Conservation (phyloP, 1,284 basidiomycete genomes). For the Sphagnurus paluster region DNA sequence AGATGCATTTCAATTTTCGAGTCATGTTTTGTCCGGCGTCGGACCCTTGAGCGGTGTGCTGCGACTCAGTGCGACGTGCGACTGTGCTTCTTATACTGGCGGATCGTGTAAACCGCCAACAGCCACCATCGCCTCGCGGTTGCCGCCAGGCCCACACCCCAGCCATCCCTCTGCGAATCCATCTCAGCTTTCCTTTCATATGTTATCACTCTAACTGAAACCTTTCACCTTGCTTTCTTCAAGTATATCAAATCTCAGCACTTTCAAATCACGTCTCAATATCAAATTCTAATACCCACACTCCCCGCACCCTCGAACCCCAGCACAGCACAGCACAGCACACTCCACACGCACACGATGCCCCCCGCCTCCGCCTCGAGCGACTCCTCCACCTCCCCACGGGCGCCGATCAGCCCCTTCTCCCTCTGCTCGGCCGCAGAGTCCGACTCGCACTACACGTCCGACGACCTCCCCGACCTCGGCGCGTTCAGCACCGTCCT, state of each 20-base stretch:
- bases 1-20: too few species aligned
- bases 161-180: too few species aligned
- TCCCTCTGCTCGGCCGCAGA: slow-evolving; percentile 10
- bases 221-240: slow-evolving; percentile 1
- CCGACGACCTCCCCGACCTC: slow-evolving; percentile 76
- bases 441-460: slow-evolving; percentile 46
- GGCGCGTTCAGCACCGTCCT: slow-evolving; percentile 74
- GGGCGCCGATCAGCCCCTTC: slow-evolving; percentile 8
- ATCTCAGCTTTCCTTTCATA: background rate
- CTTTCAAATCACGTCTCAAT: background rate
- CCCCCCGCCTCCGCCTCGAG: too few species aligned
- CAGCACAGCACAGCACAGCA: too few species aligned
- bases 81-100: too few species aligned
- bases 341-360: too few species aligned
- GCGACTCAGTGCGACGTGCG: too few species aligned
- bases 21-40: too few species aligned
- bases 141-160: slow-evolving; percentile 6
- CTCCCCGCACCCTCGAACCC: too few species aligned
- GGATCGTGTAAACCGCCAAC: too few species aligned
- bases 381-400: slow-evolving; percentile 3
- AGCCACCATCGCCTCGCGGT: slow-evolving; percentile 11
- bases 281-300: slow-evolving; percentile 6
- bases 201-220: background rate
- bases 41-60: too few species aligned
- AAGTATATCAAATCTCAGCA: background rate